Evolutionary conservation across 148 eudicot species (phyloP), one percentile per base, ranked within the genome.

Genomic region (Euryodendron excelsum): DNA sequence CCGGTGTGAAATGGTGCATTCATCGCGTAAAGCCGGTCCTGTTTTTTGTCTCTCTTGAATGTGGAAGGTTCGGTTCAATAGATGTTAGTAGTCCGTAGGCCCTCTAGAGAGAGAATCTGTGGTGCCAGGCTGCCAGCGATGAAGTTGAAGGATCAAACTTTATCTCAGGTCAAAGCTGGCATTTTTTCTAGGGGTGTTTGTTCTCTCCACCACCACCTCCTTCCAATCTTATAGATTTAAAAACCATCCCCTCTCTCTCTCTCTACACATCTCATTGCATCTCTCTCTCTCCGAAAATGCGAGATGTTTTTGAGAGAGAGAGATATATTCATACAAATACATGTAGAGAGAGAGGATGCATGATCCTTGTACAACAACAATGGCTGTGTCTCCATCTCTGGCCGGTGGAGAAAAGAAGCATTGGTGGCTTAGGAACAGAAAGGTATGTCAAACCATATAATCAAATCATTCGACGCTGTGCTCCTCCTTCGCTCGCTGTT

Each of bases 371-470:
- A 65, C 72, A 12, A 21, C 84, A 69, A 69, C 85, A 60, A 89
- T 89, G 92, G 82, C 88, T 80, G 66, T 76, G 45, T 82, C 92
- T 67, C 87, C 91, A 30, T 83, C 89, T 68, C 76, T 84, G 50
- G 21, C 77, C 25, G 81, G 75, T 61, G 78, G 59, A 11, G 98
- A 96, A 11, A 93, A 84, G 87, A 93, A 89, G 65, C 93, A 88
- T 76, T 96, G 99, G 99, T 96, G 99, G 99, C 89, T 91, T 45
- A 93, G 84, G 79, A 93, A 91, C 79, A 91, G 83, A 89, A 96
- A 96, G 98, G 99, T 92, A 73, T 15, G 5, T 74, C 28, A 15
- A 39, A 39, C 7, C n/a, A 44, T 58, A 8, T 73, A 28, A 13
- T 45, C 50, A 36, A 10, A 11, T 53, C 34, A 50, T 52, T 56